Evolutionary conservation across 164 flowering plant genomes (phyloP).

Genomic region (Vitis vinifera): DNA sequence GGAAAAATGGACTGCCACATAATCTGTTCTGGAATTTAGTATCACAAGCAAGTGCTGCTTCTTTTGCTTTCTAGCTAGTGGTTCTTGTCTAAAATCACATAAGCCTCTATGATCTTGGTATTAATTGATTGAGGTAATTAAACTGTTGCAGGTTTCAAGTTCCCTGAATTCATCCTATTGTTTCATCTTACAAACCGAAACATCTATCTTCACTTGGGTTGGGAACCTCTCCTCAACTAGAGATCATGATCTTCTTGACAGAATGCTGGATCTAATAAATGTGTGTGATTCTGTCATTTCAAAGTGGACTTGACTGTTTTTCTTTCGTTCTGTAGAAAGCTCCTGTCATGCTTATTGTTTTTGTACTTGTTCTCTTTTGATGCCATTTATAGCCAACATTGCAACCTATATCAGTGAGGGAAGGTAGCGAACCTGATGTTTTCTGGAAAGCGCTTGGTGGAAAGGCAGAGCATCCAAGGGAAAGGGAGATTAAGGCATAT

Average conservation of each 20-base stretch:
- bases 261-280: constrained; percentile 51
- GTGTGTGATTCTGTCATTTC: constrained; percentile 29
- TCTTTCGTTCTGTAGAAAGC: background rate
- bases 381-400: constrained; percentile 51
- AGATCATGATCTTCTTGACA: constrained; percentile 65
- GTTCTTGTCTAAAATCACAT: background rate
- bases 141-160: constrained; percentile 50
- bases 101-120: background rate
- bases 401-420: constrained; percentile 65
- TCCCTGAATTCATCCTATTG: constrained; percentile 80
- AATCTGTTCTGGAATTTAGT: background rate
- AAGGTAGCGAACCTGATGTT: constrained; percentile 70
- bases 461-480: constrained; percentile 57
- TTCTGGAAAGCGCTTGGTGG: constrained; percentile 75
- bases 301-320: background rate
- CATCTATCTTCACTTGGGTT: constrained; percentile 57
- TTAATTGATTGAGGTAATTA: constrained; percentile 7
- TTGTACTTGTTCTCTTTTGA: constrained; percentile 14
- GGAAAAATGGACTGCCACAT: background rate
- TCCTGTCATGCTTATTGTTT: background rate
- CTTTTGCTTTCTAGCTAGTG: background rate
- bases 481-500: constrained; percentile 32
- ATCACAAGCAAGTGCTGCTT: background rate
- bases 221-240: constrained; percentile 57
- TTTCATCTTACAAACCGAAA: constrained; percentile 59